Percentiles rank a stretch among this genome's conserved stretches.
Evolutionary conservation across 352 stramenopile genomes (phyloP).

Genomic region (Saprolegnia parasitica): DNA sequence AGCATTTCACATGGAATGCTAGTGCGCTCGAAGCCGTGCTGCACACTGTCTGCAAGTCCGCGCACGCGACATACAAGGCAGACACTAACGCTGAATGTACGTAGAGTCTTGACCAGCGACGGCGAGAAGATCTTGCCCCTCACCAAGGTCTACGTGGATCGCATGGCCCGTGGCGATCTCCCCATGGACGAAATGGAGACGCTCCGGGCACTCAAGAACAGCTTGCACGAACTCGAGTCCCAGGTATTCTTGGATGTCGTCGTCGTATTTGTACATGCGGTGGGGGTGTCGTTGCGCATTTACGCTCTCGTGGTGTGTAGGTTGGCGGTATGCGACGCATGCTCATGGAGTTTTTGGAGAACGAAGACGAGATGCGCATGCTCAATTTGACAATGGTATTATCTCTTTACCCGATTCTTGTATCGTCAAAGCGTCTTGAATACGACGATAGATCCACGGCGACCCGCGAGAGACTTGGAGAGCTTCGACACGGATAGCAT

Average conservation of each 20-base stretch:
- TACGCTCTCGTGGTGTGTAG: not conserved
- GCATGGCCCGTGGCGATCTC: constrained; percentile 31
- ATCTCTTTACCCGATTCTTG: too few relatives aligned
- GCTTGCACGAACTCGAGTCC: constrained; percentile 35
- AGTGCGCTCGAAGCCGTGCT: constrained; percentile 28
- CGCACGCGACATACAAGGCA: too few relatives aligned
- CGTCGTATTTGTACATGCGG: too few relatives aligned
- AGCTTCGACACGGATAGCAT: constrained; percentile 39
- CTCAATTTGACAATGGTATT: constrained; percentile 38
- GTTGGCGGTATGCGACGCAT: constrained; percentile 33
- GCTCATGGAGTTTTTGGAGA: constrained; percentile 36
- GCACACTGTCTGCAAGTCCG: constrained; percentile 15
- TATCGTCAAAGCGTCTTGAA: too few relatives aligned
- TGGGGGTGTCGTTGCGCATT: not conserved
- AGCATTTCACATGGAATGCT: not conserved
- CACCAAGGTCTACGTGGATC: constrained; percentile 31
- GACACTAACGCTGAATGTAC: too few relatives aligned
- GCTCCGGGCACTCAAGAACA: constrained; percentile 39
- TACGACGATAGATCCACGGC: too few relatives aligned
- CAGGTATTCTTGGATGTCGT: constrained; percentile 24
- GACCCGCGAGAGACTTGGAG: constrained; percentile 27
- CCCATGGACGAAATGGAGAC: constrained; percentile 38
- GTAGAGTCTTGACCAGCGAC: constrained; percentile 30
- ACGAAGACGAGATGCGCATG: constrained; percentile 33
- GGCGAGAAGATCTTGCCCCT: constrained; percentile 32